Conservation (phyloP, 2,329 filamentous ascomycete species). For the Leptographium galeiforme region DNA sequence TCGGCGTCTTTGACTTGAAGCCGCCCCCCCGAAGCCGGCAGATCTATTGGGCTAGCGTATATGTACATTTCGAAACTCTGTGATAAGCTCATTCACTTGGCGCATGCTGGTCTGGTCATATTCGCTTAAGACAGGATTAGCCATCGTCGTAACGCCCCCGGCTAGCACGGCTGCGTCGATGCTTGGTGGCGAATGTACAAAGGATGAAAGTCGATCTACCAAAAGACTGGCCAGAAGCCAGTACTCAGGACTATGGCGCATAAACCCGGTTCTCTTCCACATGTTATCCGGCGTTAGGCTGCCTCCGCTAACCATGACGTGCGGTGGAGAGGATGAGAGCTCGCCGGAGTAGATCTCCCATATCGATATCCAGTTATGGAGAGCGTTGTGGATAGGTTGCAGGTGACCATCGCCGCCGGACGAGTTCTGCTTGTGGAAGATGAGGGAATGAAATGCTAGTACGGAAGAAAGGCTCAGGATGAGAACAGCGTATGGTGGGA, state of each 20-base stretch:
- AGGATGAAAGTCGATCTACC: background rate
- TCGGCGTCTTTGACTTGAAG: too few relatives aligned
- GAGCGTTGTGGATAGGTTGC: background rate
- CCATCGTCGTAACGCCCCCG: background rate
- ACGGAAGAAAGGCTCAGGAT: background rate
- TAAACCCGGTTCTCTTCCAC: constrained; percentile 4
- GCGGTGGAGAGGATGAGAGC: background rate
- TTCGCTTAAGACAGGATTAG: background rate
- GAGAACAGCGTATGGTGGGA: background rate
- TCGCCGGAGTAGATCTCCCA: constrained; percentile 1
- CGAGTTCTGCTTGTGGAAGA: constrained; percentile 5
- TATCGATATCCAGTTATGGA: constrained; percentile 2
- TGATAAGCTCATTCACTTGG: constrained; percentile 4
- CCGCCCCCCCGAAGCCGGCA: too few relatives aligned
- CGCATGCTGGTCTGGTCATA: constrained; percentile 6
- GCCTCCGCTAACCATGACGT: background rate
- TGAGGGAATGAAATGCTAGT: constrained; percentile 1
- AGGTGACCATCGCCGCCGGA: constrained; percentile 2
- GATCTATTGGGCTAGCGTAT: background rate
- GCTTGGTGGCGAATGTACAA: background rate
- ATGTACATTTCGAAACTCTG: background rate
- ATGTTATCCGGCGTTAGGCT: background rate
- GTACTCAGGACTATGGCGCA: constrained; percentile 4
- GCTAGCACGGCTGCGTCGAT: too few relatives aligned
- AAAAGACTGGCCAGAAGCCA: constrained; percentile 5